Evolutionary conservation across 768 basidiomycete genomes (phyloP).

Genomic region (Russula earlei): DNA sequence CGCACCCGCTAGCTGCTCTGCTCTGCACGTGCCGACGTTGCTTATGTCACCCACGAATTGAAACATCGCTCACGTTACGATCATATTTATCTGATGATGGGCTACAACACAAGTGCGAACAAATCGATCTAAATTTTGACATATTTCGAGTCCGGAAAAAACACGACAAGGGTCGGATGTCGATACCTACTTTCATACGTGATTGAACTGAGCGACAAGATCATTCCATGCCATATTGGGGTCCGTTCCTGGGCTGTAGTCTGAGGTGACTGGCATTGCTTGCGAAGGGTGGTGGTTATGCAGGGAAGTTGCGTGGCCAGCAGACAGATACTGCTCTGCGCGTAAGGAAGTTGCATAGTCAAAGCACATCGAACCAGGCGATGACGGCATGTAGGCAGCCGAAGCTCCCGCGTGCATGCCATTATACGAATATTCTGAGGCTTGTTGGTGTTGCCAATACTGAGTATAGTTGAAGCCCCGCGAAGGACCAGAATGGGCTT

Average conservation of each 20-base stretch:
- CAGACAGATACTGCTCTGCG: conserved; percentile 14
- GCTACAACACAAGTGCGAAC: conserved; percentile 15
- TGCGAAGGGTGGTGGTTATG: conserved; percentile 1
- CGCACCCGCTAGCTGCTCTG: background rate
- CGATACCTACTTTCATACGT: conserved; percentile 12
- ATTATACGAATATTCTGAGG: conserved; percentile 11
- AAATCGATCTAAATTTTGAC: conserved; percentile 1
- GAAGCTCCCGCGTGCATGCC: conserved; percentile 5
- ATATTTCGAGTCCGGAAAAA: background rate
- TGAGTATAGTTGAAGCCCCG: conserved; percentile 16
- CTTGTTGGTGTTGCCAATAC: conserved; percentile 18
- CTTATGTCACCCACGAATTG: conserved; percentile 1
- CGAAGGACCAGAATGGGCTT: conserved; percentile 3
- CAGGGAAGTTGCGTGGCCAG: conserved; percentile 2
- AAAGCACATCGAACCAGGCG: conserved; percentile 18
- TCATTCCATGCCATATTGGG: conserved; percentile 20
- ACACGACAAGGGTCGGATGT: conserved; percentile 3
- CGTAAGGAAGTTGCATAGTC: conserved; percentile 20
- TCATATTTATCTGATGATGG: conserved; percentile 1
- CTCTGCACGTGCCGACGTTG: background rate
- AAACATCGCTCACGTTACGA: background rate
- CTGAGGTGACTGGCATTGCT: conserved; percentile 12
- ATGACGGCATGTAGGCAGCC: conserved; percentile 6
- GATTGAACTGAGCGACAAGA: conserved; percentile 20
- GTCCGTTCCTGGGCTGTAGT: conserved; percentile 16